phyloP scores from a whole-genome alignment of 106 monocot species.

The Gastrodia elata region DNA sequence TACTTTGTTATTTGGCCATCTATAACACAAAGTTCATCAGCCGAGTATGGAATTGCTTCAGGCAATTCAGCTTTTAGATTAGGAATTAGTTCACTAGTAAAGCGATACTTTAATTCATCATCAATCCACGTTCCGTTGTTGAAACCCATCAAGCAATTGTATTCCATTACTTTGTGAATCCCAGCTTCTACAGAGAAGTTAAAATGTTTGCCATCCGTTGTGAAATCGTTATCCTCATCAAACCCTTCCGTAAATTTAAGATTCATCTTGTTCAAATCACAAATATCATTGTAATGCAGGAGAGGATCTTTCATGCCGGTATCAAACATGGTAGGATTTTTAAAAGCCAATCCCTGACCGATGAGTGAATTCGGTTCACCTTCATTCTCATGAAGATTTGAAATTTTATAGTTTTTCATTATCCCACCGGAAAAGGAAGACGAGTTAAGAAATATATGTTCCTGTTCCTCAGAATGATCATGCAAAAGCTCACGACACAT shows the following conservation, averaged over 20 bases:
- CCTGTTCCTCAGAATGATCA: conserved; percentile 3
- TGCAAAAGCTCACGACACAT: conserved; percentile 11
- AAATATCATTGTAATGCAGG: not conserved
- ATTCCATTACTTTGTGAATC: conserved; percentile 24
- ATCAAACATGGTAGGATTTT: conserved; percentile 5
- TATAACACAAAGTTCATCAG: conserved; percentile 12
- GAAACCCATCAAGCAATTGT: conserved; percentile 4
- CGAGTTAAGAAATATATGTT: not conserved
- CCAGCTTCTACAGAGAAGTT: conserved; percentile 21
- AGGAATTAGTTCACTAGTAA: not conserved
- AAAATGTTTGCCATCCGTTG: not conserved
- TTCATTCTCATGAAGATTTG: conserved; percentile 15
- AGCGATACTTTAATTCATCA: not conserved
- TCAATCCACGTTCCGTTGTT: not conserved
- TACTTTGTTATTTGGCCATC: conserved; percentile 18
- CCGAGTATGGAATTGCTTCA: not conserved
- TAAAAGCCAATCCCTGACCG: not conserved
- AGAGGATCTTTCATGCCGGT: not conserved
- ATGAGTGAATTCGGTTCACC: not conserved
- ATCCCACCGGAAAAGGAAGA: not conserved
- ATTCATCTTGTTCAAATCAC: not conserved
- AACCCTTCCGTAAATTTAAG: conserved; percentile 12
- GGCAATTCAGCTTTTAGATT: not conserved
- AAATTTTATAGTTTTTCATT: not conserved
- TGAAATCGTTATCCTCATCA: not conserved